Conservation (phyloP, 2,329 filamentous ascomycete genomes). For the Lithohypha guttulata region DNA sequence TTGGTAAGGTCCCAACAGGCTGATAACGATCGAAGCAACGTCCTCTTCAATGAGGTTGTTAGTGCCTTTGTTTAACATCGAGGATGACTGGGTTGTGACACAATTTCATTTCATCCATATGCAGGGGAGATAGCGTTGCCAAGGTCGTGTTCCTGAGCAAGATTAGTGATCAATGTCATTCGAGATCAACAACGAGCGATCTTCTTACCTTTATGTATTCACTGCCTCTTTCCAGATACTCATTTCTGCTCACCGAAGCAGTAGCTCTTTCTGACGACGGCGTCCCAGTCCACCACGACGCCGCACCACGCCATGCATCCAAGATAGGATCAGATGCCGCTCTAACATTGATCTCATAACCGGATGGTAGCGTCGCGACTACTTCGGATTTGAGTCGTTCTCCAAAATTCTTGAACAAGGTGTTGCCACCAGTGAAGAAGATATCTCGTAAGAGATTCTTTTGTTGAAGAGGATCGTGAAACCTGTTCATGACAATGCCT, state of each 20-base stretch:
- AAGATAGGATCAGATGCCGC: conserved; percentile 64
- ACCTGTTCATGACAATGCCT: conserved; percentile 76
- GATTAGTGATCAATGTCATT: neutral
- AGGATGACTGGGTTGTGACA: too few species aligned
- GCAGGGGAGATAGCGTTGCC: neutral
- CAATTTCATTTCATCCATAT: too few species aligned
- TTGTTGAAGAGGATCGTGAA: conserved; percentile 47
- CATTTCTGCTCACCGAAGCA: conserved; percentile 63
- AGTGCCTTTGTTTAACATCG: too few species aligned
- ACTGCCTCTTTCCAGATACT: conserved; percentile 82
- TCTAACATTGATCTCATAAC: conserved; percentile 57
- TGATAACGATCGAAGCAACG: too few species aligned
- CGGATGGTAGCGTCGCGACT: conserved; percentile 58
- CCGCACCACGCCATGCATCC: conserved; percentile 90
- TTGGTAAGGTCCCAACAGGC: too few species aligned
- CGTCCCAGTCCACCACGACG: conserved; percentile 58
- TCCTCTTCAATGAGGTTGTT: too few species aligned
- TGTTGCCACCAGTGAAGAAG: conserved; percentile 90
- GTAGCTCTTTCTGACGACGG: conserved; percentile 47
- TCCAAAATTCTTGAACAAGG: conserved; percentile 76
- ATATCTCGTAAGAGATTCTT: conserved; percentile 70
- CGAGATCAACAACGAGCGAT: too few species aligned
- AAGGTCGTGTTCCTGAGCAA: neutral
- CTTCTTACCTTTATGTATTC: conserved; percentile 73
- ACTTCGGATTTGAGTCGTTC: conserved; percentile 66